Conservation (phyloP, 1,284 basidiomycete genomes). For the Volvariella surrecta region DNA sequence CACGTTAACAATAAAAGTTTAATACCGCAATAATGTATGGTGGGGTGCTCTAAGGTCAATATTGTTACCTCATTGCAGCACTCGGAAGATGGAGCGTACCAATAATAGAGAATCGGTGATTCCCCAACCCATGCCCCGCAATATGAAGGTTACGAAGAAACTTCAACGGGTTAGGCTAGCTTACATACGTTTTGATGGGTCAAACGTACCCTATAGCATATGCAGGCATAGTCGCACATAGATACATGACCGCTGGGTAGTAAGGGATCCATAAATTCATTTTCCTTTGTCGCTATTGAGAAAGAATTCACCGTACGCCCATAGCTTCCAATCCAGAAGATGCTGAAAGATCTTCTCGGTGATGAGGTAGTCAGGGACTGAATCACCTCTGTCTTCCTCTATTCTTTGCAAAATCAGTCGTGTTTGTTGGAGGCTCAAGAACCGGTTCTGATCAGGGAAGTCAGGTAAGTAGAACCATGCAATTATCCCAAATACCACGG, state of each 20-base stretch:
- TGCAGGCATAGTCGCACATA: slow-evolving; percentile 34
- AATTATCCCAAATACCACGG: slow-evolving; percentile 29
- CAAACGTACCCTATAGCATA: slow-evolving; percentile 32
- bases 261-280: slow-evolving; percentile 4
- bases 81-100: slow-evolving; percentile 16
- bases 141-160: slow-evolving; percentile 35
- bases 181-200: slow-evolving; percentile 14
- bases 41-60: slow-evolving; percentile 28
- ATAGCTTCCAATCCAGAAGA: slow-evolving; percentile 36
- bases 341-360: slow-evolving; percentile 25
- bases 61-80: not conserved
- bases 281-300: slow-evolving; percentile 1
- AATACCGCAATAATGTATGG: slow-evolving; percentile 37
- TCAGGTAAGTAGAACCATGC: slow-evolving; percentile 32
- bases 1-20: not conserved
- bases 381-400: slow-evolving; percentile 37
- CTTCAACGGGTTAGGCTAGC: slow-evolving; percentile 14
- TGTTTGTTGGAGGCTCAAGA: slow-evolving; percentile 30
- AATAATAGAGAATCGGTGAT: slow-evolving; percentile 28
- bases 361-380: slow-evolving; percentile 32
- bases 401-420: slow-evolving; percentile 28
- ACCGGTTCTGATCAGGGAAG: slow-evolving; percentile 37
- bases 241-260: slow-evolving; percentile 28
- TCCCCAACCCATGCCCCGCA: slow-evolving; percentile 38
- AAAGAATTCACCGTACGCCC: slow-evolving; percentile 26